A percentile compares a stretch with the other conserved stretches of the same genome.
These are phyloP conservation scores for Ophiocordyceps camponoti-rufipedis DNA, from an alignment of 2,329 filamentous ascomycete genomes.

Conservation along the genomic window DNA sequence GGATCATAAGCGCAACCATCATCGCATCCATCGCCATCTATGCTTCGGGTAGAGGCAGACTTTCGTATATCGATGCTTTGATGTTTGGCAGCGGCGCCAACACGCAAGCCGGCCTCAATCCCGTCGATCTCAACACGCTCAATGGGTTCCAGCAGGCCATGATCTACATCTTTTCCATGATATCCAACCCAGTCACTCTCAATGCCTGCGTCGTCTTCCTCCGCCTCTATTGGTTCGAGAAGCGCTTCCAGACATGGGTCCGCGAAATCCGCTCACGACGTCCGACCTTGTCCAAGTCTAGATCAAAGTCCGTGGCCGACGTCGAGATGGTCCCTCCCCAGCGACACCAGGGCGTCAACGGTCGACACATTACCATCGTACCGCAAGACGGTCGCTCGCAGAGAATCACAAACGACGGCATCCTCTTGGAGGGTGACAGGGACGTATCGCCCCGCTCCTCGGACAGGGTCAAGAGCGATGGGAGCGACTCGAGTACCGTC, in stretches of 20 bases:
- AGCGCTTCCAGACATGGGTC: slow-evolving; percentile 74
- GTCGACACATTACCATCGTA: slow-evolving; percentile 47
- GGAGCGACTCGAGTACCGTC: slow-evolving; percentile 18
- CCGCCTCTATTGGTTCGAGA: slow-evolving; percentile 95
- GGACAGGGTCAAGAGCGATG: slow-evolving; percentile 10
- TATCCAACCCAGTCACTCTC: slow-evolving; percentile 70
- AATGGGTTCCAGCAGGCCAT: slow-evolving; percentile 58
- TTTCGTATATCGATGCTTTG: slow-evolving; percentile 72
- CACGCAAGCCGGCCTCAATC: slow-evolving; percentile 88
- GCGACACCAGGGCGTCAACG: slow-evolving; percentile 40
- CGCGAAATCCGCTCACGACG: slow-evolving; percentile 51
- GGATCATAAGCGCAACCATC: slow-evolving; percentile 58
- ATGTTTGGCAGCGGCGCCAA: slow-evolving; percentile 74
- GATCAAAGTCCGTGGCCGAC: slow-evolving; percentile 29
- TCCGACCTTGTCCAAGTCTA: slow-evolving; percentile 42
- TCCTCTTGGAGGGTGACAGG: slow-evolving; percentile 24
- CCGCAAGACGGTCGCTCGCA: slow-evolving; percentile 33
- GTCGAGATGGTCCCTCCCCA: slow-evolving; percentile 20
- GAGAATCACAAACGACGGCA: slow-evolving; percentile 43
- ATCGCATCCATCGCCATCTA: slow-evolving; percentile 64
- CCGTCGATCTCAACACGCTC: slow-evolving; percentile 47
- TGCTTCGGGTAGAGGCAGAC: slow-evolving; percentile 31
- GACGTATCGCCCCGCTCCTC: slow-evolving; percentile 10
- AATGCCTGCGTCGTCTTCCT: slow-evolving; percentile 79
- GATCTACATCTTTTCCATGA: slow-evolving; percentile 51